Base-by-base conservation (phyloP, 1,284 basidiomycete genomes). In the Sphagnurus paluster region DNA sequence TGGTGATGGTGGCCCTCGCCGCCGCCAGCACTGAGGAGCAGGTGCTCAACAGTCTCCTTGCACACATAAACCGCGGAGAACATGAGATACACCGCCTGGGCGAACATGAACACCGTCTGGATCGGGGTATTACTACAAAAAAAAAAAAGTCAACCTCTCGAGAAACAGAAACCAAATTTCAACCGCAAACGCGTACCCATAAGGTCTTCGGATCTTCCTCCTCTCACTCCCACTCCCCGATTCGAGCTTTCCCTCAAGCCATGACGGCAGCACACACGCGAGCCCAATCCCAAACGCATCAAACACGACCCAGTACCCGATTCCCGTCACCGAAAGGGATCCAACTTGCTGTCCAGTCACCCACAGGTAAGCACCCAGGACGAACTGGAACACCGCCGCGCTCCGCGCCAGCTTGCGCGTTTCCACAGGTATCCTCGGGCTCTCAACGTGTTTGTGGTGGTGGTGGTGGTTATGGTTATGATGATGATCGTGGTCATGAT, bases 261-360 rank as follows among this genome's bases (percentile, higher is more conserved):
- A 69, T 32, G 49, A 67, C 5, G 79, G 79, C 11, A 84, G 57
- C 2, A 86, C 65, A 17, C 72, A 68, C n/a, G 76, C 71, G 14
- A 86, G 58, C 4, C 74, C 80, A 3, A 93, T 77, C 0, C 92
- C 92, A 54, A 93, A 74, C 2, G 93, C 82, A 63, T 99, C 96
- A 60, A 98, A 99, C 1, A 98, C 93, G 23, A 97, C 83, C 77
- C 97, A 89, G 63, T 98, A 99, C 0, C 96, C 96, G 11, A 98
- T 67, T 0, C 93, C 96, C 0, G 94, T 95, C 46, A 90, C 84
- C 2, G 89, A 78, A 20, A 98, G 71, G 39, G 92, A 94, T 13
- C 95, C 95, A 21, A 82, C 80, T 50, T 89, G 84, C 65, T 98
- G 96, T 1, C 94, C 95, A n/a, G 78, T 75, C 2, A 96, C 84